Percentiles rank a stretch among this genome's conserved stretches.
Conservation (phyloP, 768 basidiomycete species). For the Brasilioporus rufonigricans region DNA sequence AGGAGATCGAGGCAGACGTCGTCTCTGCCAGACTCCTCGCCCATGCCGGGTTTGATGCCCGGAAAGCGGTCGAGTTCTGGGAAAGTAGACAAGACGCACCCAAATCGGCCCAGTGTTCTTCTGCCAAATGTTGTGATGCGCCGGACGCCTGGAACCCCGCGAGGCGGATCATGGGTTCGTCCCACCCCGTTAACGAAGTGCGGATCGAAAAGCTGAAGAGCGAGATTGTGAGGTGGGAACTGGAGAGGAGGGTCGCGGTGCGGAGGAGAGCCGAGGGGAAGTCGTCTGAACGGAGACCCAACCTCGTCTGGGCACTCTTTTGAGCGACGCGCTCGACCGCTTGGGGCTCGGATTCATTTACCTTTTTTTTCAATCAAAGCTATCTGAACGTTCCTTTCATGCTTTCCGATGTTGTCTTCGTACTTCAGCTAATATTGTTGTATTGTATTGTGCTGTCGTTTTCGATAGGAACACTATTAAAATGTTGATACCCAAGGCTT, state of each 20-base stretch:
- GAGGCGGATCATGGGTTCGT: constrained; percentile 35
- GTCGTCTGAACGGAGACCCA: constrained; percentile 13
- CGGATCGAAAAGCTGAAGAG: constrained; percentile 39
- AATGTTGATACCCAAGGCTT: neutral
- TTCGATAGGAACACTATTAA: neutral
- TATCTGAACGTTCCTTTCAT: neutral
- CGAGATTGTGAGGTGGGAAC: constrained; percentile 48
- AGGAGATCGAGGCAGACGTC: constrained; percentile 92
- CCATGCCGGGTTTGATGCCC: constrained; percentile 87
- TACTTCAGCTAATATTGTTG: constrained; percentile 1
- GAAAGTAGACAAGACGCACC: constrained; percentile 46
- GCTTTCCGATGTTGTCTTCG: constrained; percentile 1
- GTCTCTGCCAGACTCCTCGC: constrained; percentile 89
- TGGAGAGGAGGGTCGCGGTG: constrained; percentile 31
- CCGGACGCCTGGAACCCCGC: constrained; percentile 18
- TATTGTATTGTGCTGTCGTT: neutral
- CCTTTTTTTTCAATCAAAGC: neutral
- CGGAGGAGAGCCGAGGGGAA: constrained; percentile 22
- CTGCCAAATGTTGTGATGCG: constrained; percentile 10
- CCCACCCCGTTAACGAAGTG: constrained; percentile 46
- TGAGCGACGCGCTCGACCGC: constrained; percentile 2
- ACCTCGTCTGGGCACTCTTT: constrained; percentile 9
- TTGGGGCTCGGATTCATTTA: constrained; percentile 1
- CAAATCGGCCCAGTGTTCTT: constrained; percentile 21
- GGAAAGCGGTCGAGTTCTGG: constrained; percentile 82